Conservation (phyloP, 352 stramenopile genomes). For the Phytophthora citricola region DNA sequence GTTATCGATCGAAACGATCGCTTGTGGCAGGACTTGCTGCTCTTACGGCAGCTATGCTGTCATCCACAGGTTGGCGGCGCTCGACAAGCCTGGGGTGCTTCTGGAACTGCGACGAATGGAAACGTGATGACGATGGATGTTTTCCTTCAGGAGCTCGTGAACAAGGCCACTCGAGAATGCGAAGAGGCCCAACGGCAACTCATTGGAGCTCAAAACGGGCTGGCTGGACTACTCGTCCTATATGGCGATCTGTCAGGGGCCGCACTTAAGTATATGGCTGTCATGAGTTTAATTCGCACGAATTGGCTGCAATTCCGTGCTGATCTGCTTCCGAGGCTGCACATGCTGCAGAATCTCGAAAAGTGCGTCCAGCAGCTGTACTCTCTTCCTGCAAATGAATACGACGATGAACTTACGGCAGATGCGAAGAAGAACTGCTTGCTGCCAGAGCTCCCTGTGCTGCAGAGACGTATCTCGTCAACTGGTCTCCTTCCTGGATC, state of each 20-base stretch:
- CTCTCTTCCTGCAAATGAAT: slow-evolving; percentile 6
- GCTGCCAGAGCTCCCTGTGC: slow-evolving; percentile 45
- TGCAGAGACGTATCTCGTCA: slow-evolving; percentile 37
- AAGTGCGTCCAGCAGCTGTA: slow-evolving; percentile 38
- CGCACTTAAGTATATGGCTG: slow-evolving; percentile 62
- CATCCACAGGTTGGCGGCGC: slow-evolving; percentile 89
- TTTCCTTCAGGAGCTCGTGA: slow-evolving; percentile 75
- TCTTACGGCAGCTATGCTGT: slow-evolving; percentile 92
- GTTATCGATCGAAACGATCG: slow-evolving; percentile 46
- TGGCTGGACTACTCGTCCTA: slow-evolving; percentile 59
- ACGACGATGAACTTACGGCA: too few species aligned
- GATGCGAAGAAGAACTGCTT: slow-evolving; percentile 56
- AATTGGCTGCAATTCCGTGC: slow-evolving; percentile 74
- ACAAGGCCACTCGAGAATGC: slow-evolving; percentile 72
- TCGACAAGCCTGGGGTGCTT: slow-evolving; percentile 22
- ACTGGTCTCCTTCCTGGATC: slow-evolving; percentile 18
- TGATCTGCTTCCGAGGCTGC: slow-evolving; percentile 71
- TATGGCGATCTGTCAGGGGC: slow-evolving; percentile 37
- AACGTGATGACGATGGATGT: slow-evolving; percentile 82
- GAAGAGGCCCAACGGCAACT: slow-evolving; percentile 85
- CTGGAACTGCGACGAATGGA: slow-evolving; percentile 13
- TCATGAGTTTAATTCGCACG: slow-evolving; percentile 47
- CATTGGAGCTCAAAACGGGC: slow-evolving; percentile 77
- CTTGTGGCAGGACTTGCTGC: slow-evolving; percentile 76
- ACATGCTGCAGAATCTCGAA: slow-evolving; percentile 72